Conservation (phyloP, 78 protist genomes). For the Andalucia godoyi region DNA sequence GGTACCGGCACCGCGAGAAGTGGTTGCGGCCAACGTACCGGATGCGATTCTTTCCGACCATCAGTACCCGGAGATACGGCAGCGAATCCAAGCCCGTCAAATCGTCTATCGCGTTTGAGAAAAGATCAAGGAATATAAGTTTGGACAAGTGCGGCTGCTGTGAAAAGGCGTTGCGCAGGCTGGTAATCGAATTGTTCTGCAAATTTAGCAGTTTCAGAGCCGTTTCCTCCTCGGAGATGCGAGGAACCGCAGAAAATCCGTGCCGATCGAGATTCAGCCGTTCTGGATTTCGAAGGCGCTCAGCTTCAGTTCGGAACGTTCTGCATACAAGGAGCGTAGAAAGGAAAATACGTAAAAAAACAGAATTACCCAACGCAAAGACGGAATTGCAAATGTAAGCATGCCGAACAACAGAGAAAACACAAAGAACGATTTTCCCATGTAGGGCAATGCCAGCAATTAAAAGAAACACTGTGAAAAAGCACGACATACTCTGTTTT, state of each 20-base stretch:
- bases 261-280: slow-evolving; percentile 31
- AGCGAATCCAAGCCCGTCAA: slow-evolving; percentile 17
- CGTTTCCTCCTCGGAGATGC: slow-evolving; percentile 29
- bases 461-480: too few species aligned
- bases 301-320: neutral
- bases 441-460: too few species aligned
- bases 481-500: too few species aligned
- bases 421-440: too few species aligned
- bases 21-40: neutral
- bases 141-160: slow-evolving; percentile 18
- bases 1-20: slow-evolving; percentile 11
- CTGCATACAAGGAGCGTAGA: too few species aligned
- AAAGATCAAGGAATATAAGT: slow-evolving; percentile 50
- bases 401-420: too few species aligned
- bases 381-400: too few species aligned
- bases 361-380: too few species aligned
- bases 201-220: slow-evolving; percentile 31
- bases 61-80: slow-evolving; percentile 41
- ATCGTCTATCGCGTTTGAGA: slow-evolving; percentile 15
- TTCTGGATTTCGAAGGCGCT: neutral
- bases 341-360: too few species aligned
- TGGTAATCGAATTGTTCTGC: slow-evolving; percentile 29
- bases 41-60: slow-evolving; percentile 50
- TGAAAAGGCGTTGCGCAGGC: slow-evolving; percentile 15
- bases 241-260: too few species aligned